Conservation (phyloP, 805 yeast genomes). For the Candida coquimbonensis region DNA sequence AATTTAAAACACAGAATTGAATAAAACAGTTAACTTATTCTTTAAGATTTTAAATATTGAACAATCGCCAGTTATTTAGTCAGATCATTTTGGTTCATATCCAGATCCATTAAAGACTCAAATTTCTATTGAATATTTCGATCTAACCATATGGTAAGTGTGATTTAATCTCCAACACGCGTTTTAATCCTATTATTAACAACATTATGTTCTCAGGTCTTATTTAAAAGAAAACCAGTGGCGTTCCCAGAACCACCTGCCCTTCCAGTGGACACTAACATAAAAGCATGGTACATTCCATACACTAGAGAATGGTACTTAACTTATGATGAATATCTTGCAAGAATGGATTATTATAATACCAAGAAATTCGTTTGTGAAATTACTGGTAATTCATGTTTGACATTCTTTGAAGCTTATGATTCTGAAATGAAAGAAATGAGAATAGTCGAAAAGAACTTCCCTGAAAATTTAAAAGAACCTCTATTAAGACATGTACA, state of each 20-base stretch:
- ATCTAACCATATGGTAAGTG: not conserved
- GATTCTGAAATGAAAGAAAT: constrained; percentile 64
- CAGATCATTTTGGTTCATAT: too few species aligned
- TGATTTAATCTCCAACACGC: not conserved
- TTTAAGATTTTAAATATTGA: too few species aligned
- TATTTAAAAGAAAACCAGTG: constrained; percentile 69
- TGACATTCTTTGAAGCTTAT: constrained; percentile 85
- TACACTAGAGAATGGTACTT: constrained; percentile 87
- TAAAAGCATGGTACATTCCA: constrained; percentile 74
- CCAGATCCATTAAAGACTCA: not conserved
- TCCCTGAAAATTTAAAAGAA: constrained; percentile 88
- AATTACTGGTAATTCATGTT: constrained; percentile 86
- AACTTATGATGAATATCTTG: constrained; percentile 68
- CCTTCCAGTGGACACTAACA: constrained; percentile 46
- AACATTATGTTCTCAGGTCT: constrained; percentile 41
- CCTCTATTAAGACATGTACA: constrained; percentile 85
- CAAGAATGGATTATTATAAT: constrained; percentile 64
- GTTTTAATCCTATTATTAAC: constrained; percentile 6
- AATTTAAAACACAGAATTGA: too few species aligned
- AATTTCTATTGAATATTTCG: not conserved
- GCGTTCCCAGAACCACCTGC: constrained; percentile 48
- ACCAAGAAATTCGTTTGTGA: constrained; percentile 87
- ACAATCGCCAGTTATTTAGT: too few species aligned
- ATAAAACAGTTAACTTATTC: too few species aligned
- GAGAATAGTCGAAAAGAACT: constrained; percentile 62